Evolutionary conservation across 176 grass and related monocot species (phyloP), one percentile per base, ranked within the genome.

Genomic region (Paspalum vaginatum): DNA sequence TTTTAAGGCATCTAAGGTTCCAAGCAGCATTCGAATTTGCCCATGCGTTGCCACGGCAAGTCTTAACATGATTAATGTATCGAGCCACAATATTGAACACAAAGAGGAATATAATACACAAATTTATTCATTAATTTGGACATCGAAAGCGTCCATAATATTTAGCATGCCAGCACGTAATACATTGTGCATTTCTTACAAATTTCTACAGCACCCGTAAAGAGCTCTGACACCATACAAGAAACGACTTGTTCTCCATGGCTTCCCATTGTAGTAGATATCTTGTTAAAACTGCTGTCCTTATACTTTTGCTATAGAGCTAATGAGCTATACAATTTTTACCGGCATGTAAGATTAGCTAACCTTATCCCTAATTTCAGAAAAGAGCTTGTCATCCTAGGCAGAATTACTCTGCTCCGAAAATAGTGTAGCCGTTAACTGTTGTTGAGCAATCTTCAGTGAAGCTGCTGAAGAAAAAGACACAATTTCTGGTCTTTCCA

Each of bases 221-320:
- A n/a, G n/a, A n/a, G 80, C 88, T 47, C 93, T 83, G 6, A 88
- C 80, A 22, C 85, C 85, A 39, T 91, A 97, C 59, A 91, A 76
- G 55, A 9, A 68, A 88, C 11, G 88, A 83, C 80, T 97, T 93
- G 79, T 93, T 97, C 56, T 89, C 90, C 45, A 97, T 68, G 20
- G 85, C 88, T 89, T 97, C 85, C 93, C 93, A 97, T 88, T 97
- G 55, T 50, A 50, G 52, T 54, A 72, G 70, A 20, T 42, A 78
- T 45, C 4, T 8, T 67, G 20, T 38, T 60, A n/a, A 41, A 72
- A 7, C 60, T 60, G 50, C 12, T 20, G 7, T 48, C 27, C 17
- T 15, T 51, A 77, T 39, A 59, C 44, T 65, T 72, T 17, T 75
- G 50, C 14, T 4, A 24, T 7, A 77, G 26, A 41, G 26, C 11